Conservation (phyloP, 192 early-diverging fungal genomes). For the Chytriomyces hyalinus region DNA sequence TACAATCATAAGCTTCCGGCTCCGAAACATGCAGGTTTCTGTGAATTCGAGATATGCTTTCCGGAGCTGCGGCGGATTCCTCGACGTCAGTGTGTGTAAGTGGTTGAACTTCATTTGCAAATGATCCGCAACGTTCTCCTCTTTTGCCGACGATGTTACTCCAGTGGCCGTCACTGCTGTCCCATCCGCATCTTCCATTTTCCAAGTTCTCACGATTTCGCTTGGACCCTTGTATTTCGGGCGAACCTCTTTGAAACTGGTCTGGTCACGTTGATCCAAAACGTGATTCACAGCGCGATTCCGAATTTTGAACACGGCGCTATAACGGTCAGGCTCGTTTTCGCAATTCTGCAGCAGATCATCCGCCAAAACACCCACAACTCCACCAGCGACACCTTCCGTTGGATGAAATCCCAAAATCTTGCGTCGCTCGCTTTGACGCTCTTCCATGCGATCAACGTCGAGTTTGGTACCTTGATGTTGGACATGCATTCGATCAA, state of each 20-base stretch:
- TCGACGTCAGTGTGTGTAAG: conserved; percentile 5
- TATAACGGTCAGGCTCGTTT: conserved; percentile 31
- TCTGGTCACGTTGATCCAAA: background rate
- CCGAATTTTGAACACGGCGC: conserved; percentile 29
- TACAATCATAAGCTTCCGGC: conserved; percentile 21
- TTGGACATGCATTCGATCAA: background rate
- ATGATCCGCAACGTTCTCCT: background rate
- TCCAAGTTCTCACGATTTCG: background rate
- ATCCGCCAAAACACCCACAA: conserved; percentile 33
- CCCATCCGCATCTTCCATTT: background rate
- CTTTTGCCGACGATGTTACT: background rate
- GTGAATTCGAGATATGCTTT: conserved; percentile 23
- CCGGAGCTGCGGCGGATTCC: conserved; percentile 26
- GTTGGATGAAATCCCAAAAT: conserved; percentile 41
- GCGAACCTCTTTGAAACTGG: background rate
- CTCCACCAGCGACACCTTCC: conserved; percentile 36
- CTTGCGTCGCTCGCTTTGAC: background rate
- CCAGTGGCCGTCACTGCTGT: background rate
- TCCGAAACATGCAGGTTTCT: conserved; percentile 14
- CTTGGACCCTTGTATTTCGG: background rate
- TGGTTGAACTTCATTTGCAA: background rate
- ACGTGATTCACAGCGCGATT: conserved; percentile 1
- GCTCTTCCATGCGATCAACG: background rate
- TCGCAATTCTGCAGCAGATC: conserved; percentile 32
- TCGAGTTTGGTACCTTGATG: background rate